Evolutionary conservation across 495 filamentous ascomycete species (phyloP).

Genomic region (Aeminium ludgeri): DNA sequence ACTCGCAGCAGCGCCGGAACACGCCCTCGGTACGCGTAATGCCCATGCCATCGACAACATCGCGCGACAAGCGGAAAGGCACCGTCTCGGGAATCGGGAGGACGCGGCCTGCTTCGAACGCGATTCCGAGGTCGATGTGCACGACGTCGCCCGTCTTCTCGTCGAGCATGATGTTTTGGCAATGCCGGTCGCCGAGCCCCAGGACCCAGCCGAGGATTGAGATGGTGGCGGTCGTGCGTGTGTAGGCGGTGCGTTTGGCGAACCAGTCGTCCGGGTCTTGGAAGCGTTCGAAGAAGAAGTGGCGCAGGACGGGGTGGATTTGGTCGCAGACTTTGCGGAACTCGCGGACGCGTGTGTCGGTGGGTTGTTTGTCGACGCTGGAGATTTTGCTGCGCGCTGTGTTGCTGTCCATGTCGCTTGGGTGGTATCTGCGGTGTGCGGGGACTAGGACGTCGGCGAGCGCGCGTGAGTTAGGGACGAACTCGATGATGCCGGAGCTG

Average conservation of each 20-base stretch:
- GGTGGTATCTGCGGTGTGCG: constrained; percentile 72
- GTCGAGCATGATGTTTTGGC: constrained; percentile 91
- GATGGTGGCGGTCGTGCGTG: constrained; percentile 78
- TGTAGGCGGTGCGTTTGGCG: constrained; percentile 67
- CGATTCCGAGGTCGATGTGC: constrained; percentile 91
- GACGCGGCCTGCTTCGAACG: constrained; percentile 88
- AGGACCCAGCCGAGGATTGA: constrained; percentile 89
- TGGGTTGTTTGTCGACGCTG: constrained; percentile 47
- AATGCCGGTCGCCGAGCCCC: constrained; percentile 89
- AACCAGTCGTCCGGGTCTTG: constrained; percentile 95
- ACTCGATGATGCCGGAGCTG: constrained; percentile 86
- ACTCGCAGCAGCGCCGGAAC: constrained; percentile 92
- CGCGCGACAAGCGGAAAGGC: constrained; percentile 85
- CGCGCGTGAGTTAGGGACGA: constrained; percentile 80
- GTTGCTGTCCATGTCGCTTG: constrained; percentile 60
- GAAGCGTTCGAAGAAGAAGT: constrained; percentile 94
- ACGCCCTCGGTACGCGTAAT: constrained; percentile 90
- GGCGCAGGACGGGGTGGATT: constrained; percentile 87
- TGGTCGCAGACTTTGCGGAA: constrained; percentile 58
- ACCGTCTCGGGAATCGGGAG: constrained; percentile 88
- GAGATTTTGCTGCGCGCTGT: constrained; percentile 61
- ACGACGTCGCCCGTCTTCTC: constrained; percentile 81
- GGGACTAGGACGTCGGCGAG: constrained; percentile 82
- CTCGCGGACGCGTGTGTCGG: constrained; percentile 50
- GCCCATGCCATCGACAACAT: constrained; percentile 93